Conservation (phyloP, 208 protist genomes). For the Leishmania guyanensis region DNA sequence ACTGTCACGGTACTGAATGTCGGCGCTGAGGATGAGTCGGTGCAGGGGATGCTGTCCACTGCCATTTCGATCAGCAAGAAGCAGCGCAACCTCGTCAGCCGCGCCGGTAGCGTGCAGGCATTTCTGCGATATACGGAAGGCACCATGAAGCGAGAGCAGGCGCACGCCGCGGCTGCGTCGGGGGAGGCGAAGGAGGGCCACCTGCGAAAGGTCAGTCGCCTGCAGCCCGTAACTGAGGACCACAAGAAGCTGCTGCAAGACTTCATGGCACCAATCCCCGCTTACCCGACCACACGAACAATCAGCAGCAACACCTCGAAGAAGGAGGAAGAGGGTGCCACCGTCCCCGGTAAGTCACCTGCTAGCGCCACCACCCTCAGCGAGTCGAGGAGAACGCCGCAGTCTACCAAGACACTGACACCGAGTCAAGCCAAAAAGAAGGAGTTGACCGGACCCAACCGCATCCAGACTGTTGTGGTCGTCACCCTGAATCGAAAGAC, state of each 20-base stretch:
- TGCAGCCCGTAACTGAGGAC: slow-evolving; percentile 37
- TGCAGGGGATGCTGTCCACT: slow-evolving; percentile 33
- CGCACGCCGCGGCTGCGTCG: slow-evolving; percentile 11
- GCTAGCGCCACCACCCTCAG: background rate
- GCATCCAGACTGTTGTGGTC: slow-evolving; percentile 34
- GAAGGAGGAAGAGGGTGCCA: background rate
- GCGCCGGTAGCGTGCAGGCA: slow-evolving; percentile 36
- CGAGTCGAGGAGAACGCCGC: background rate
- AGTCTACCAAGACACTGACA: slow-evolving; percentile 8
- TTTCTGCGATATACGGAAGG: slow-evolving; percentile 43
- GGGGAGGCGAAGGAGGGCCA: slow-evolving; percentile 24
- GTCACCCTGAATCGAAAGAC: slow-evolving; percentile 33
- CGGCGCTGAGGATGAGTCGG: slow-evolving; percentile 30
- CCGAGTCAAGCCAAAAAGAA: slow-evolving; percentile 7
- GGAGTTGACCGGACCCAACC: slow-evolving; percentile 13
- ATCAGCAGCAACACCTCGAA: slow-evolving; percentile 3
- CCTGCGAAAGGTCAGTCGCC: slow-evolving; percentile 35
- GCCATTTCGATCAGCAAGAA: slow-evolving; percentile 36
- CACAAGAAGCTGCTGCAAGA: slow-evolving; percentile 38
- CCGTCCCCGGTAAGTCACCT: background rate
- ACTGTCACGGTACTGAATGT: slow-evolving; percentile 42
- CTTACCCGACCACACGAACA: slow-evolving; percentile 17
- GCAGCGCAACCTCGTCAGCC: slow-evolving; percentile 40
- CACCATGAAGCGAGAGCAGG: slow-evolving; percentile 33
- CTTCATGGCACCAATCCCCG: slow-evolving; percentile 34